Percentiles rank a stretch among this genome's conserved stretches.
Evolutionary conservation across 148 eudicot genomes (phyloP).

Genomic region (Nyssa sinensis): DNA sequence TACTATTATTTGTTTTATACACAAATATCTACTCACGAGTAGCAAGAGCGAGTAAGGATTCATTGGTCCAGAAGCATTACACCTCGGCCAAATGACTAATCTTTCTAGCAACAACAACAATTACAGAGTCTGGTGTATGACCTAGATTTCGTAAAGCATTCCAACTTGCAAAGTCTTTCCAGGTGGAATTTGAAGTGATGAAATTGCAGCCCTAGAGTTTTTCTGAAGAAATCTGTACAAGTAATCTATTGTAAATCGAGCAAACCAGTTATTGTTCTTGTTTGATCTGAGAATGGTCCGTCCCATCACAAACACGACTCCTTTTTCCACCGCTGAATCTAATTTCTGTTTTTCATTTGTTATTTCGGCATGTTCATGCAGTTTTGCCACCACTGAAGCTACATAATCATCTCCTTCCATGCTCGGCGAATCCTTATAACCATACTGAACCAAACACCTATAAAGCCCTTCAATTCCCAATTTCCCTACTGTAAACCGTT

Average conservation of each 20-base stretch:
- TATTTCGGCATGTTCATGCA: constrained; percentile 13
- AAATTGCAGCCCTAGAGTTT: constrained; percentile 30
- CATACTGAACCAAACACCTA: constrained; percentile 22
- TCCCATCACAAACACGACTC: constrained; percentile 22
- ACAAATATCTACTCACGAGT: not conserved
- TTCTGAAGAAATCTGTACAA: constrained; percentile 38
- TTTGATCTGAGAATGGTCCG: constrained; percentile 23
- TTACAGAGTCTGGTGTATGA: not conserved
- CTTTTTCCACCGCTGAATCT: constrained; percentile 7
- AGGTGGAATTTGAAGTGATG: constrained; percentile 20
- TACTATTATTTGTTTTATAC: too few relatives aligned
- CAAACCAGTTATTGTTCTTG: constrained; percentile 12
- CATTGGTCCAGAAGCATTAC: too few relatives aligned
- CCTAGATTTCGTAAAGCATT: constrained; percentile 28
- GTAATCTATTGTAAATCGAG: constrained; percentile 16
- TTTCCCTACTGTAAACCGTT: constrained; percentile 12
- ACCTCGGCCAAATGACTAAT: too few relatives aligned
- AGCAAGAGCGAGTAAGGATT: too few relatives aligned
- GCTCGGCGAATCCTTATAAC: constrained; percentile 9
- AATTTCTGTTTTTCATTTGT: constrained; percentile 6
- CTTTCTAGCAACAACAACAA: too few relatives aligned
- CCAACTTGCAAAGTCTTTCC: constrained; percentile 33
- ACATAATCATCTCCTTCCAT: constrained; percentile 14
- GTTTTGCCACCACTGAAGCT: constrained; percentile 13
- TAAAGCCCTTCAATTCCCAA: constrained; percentile 13